phyloP scores from a whole-genome alignment of 805 yeast genomes.

The Teunomyces aglyptinius region DNA sequence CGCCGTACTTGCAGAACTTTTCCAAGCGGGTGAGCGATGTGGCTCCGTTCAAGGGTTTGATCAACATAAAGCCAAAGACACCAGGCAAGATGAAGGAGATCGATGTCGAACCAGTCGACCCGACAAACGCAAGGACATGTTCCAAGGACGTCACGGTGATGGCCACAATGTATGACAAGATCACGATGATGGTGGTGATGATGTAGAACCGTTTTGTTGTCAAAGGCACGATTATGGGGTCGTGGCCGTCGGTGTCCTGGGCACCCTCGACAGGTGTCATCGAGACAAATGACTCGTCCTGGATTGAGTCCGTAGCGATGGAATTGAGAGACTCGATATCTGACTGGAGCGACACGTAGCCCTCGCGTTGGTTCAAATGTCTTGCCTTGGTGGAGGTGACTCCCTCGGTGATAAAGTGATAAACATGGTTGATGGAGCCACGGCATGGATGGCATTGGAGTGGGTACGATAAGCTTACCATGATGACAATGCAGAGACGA shows the following conservation, averaged over 20 bases:
- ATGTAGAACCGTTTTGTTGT: conserved; percentile 45
- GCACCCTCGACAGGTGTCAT: conserved; percentile 49
- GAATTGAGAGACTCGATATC: conserved; percentile 22
- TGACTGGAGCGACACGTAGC: conserved; percentile 28
- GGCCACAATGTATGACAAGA: conserved; percentile 55
- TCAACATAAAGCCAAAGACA: conserved; percentile 62
- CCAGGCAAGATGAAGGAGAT: conserved; percentile 81
- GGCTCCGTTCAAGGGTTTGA: conserved; percentile 35
- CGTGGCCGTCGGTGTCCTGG: conserved; percentile 45
- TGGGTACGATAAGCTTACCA: conserved; percentile 78
- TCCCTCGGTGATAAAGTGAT: conserved; percentile 45
- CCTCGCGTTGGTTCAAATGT: conserved; percentile 15
- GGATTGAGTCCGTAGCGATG: conserved; percentile 18
- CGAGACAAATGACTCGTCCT: conserved; percentile 38
- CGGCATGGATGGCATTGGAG: conserved; percentile 81
- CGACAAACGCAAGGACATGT: conserved; percentile 67
- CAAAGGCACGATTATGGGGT: conserved; percentile 50
- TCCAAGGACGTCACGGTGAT: conserved; percentile 62
- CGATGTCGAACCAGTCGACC: conserved; percentile 81
- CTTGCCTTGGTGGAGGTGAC: conserved; percentile 25
- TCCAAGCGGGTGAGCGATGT: conserved; percentile 27
- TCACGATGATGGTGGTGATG: conserved; percentile 48
- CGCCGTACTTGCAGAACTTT: conserved; percentile 33
- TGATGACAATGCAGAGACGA: conserved; percentile 59
- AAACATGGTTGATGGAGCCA: conserved; percentile 66